Evolutionary conservation across 345 rosid species (phyloP), one percentile per base, ranked within the genome.

Genomic region (Eucalyptus camaldulensis): DNA sequence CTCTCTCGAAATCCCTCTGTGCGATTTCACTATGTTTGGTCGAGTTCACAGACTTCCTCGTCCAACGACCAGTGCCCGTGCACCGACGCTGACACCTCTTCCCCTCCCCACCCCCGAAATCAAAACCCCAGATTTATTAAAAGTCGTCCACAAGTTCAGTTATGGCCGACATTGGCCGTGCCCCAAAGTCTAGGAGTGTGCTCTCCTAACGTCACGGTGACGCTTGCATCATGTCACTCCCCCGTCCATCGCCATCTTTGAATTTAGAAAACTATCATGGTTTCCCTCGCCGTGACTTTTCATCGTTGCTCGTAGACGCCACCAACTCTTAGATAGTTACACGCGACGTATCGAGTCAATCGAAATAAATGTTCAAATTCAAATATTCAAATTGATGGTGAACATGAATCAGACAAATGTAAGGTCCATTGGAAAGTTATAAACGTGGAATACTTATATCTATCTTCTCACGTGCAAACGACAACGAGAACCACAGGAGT

Each of bases 371-470:
- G 24, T 31, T 31, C 22, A 13, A n/a, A 31, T 31, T 3, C 21
- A 67, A 67, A 37, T 19, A 69, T 72, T 37, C 47, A 17, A 72
- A 10, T 37, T 19, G 13, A 19, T 37, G 5, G 27, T 17, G 8
- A 10, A 37, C 8, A 37, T 6, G 1, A 3, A 37, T 3, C 27
- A 2, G 11, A 3, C 22, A 24, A 10, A 37, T 21, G 2, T 40
- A 19, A 19, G 27, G 27, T 10, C 11, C 5, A 21, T 72, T 11
- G 45, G 12, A 21, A 72, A 3, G 12, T 24, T 2, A 19, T 21
- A 72, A 37, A 37, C 8, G 5, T 6, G 14, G 45, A 43, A 72
- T 37, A 37, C 44, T 10, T 37, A 37, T 37, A 37, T 33, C 12
- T 31, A 6, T 37, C 83, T 3, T 40, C 14, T 72, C 83, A 10